Evolutionary conservation across 208 protist species (phyloP), one percentile per base, ranked within the genome.

Genomic region (Jaenimonas drosophilae): DNA sequence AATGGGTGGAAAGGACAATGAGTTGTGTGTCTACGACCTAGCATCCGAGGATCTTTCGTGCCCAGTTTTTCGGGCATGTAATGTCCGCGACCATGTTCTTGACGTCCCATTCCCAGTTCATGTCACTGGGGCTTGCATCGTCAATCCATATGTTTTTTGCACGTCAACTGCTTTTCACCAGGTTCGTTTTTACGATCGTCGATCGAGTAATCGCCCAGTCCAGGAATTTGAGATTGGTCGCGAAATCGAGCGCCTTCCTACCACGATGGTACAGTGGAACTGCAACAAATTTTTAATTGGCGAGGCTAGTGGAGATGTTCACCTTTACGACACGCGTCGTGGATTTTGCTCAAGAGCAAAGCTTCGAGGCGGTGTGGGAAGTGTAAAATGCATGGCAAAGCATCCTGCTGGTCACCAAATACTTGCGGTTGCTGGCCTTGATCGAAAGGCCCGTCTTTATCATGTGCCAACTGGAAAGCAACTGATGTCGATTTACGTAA

Each of bases 221-320:
- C 81, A 90, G 54, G 76, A 90, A 38, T 90, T 71, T 50, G 70
- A 86, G 53, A 82, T 90, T 37, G 68, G 53, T 53, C 69, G 81
- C 19, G 76, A 90, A 52, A 84, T 90, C 42, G 73, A 86, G 21
- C 61, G 81, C n/a, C 60, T 72, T 0, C 76, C 81, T 12, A 90
- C 81, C 9, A 73, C 55, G 12, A 67, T 90, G 54, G 40, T 86
- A 23, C 81, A 90, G 58, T 90, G 81, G 76, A 90, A 90, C 38
- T 63, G 70, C 20, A 90, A 90, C 54, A 90, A 90, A 36, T 90
- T 86, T 62, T 47, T 90, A 6, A 81, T 90, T 53, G 81, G 81
- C 14, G 76, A 90, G 31, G 72, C 81, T 24, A 86, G 76, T 44
- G 81, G 81, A 14, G 81, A 90, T 58, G 62, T 90, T 31, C 81